Percentiles rank a stretch among this genome's conserved stretches.
Conservation (phyloP, 2,329 filamentous ascomycete species). For the Fusarium abutilonis region DNA sequence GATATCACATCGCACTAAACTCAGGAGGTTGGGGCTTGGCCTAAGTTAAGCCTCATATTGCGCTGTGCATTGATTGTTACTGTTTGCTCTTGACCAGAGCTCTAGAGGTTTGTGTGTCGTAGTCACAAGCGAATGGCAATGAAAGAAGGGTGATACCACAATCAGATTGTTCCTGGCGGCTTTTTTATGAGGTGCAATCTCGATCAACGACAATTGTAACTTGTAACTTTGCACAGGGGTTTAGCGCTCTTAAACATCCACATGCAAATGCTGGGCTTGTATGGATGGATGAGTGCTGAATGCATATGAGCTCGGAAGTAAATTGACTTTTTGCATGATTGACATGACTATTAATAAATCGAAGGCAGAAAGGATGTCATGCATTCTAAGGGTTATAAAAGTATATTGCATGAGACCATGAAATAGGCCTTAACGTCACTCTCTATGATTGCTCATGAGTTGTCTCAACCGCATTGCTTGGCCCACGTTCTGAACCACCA, state of each 20-base stretch:
- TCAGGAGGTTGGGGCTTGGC: conserved; percentile 31
- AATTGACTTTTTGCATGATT: neutral
- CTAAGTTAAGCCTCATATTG: neutral
- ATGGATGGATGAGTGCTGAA: too few relatives aligned
- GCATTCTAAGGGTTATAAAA: neutral
- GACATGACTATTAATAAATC: neutral
- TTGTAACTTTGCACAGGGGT: neutral
- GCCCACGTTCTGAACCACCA: conserved; percentile 11
- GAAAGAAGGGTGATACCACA: neutral
- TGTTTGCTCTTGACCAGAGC: neutral
- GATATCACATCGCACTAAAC: conserved; percentile 18
- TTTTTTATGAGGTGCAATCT: neutral
- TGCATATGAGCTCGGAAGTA: too few relatives aligned
- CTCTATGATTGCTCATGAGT: neutral
- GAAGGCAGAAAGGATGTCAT: neutral
- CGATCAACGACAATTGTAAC: neutral
- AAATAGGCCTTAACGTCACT: neutral
- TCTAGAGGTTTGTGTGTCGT: neutral
- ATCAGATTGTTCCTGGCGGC: neutral
- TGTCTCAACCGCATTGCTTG: neutral
- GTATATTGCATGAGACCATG: neutral
- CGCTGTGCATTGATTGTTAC: conserved; percentile 1
- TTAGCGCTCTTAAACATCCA: neutral
- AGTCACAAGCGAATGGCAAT: neutral
- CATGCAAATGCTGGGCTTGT: too few relatives aligned